Evolutionary conservation across 306 rosid species (phyloP), one percentile per base, ranked within the genome.

Genomic region (Delonix regia): DNA sequence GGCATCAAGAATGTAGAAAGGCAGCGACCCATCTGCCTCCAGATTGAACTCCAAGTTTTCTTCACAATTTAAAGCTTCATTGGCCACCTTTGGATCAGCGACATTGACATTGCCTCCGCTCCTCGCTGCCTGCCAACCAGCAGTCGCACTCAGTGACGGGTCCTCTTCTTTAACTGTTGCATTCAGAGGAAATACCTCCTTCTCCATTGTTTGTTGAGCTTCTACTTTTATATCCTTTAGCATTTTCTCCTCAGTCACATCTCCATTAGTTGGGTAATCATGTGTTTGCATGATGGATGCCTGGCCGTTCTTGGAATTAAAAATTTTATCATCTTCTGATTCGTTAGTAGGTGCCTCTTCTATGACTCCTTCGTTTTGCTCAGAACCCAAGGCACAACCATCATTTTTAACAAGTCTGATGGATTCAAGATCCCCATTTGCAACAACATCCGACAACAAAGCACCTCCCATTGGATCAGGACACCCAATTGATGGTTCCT

Each of bases 1-100:
- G 45, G 98, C 96, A 84, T 95, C 99, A 21, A 95, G 66, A 19
- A 93, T 63, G 77, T 91, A 95, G 82, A 93, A 91, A 59, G 92
- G 96, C 65, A 95, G 75, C 9, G 91, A 88, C 6, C 94, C 91
- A 56, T 92, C 92, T 13, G 85, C 77, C 49, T 88, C 97, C 63
- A 88, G 57, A 76, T 87, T 87, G 57, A 93, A 84, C 61, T 87
- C 90, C 0, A 39, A 41, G 27, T 63, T 68, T 24, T 88, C 89
- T 63, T 88, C 93, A 11, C 78, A 28, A 64, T 66, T 60, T 47
- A 65, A 64, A 78, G 78, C 76, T 60, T 69, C 80, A 45, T 42
- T 72, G 19, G 44, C 84, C 63, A 75, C 88, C 60, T 82, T 79
- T 18, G 69, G 44, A 76, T 73, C 90, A 60, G 38, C 62, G 63